A percentile compares a stretch with the other conserved stretches of the same genome.
Evolutionary conservation across 192 early-diverging fungal genomes (phyloP).

Genomic region (Gorgonomyces haynaldii): DNA sequence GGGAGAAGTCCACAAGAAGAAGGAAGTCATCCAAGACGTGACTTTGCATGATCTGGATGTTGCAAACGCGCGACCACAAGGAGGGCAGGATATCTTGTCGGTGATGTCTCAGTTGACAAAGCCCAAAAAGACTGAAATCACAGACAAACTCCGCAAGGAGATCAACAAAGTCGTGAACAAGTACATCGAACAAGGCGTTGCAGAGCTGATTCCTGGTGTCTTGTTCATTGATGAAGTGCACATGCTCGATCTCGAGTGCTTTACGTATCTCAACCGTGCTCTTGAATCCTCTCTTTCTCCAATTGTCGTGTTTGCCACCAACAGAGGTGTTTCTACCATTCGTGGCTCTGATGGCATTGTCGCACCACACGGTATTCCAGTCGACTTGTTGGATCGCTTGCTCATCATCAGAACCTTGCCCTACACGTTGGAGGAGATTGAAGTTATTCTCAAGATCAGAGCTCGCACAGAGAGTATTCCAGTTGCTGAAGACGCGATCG

Average conservation of each 20-base stretch:
- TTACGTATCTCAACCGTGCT: slow-evolving; percentile 97
- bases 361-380: slow-evolving; percentile 79
- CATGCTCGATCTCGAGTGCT: slow-evolving; percentile 99
- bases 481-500: slow-evolving; percentile 74
- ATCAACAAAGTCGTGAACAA: slow-evolving; percentile 99
- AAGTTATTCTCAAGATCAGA: slow-evolving; percentile 78
- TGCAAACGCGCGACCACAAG: slow-evolving; percentile 90
- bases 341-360: slow-evolving; percentile 37
- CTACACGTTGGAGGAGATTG: slow-evolving; percentile 75
- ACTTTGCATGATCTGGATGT: slow-evolving; percentile 96
- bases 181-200: slow-evolving; percentile 95
- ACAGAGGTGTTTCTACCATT: slow-evolving; percentile 84
- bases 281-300: slow-evolving; percentile 90
- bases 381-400: slow-evolving; percentile 89
- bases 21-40: slow-evolving; percentile 96
- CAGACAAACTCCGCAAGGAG: slow-evolving; percentile 92
- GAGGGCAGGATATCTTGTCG: slow-evolving; percentile 95
- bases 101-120: slow-evolving; percentile 98
- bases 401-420: slow-evolving; percentile 89
- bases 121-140: slow-evolving; percentile 99
- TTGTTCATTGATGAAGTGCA: slow-evolving; percentile 98
- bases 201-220: slow-evolving; percentile 94
- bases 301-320: slow-evolving; percentile 96
- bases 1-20: slow-evolving; percentile 98
- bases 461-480: slow-evolving; percentile 91